Conservation (phyloP, 2,329 filamentous ascomycete species). For the Botrytis porri region DNA sequence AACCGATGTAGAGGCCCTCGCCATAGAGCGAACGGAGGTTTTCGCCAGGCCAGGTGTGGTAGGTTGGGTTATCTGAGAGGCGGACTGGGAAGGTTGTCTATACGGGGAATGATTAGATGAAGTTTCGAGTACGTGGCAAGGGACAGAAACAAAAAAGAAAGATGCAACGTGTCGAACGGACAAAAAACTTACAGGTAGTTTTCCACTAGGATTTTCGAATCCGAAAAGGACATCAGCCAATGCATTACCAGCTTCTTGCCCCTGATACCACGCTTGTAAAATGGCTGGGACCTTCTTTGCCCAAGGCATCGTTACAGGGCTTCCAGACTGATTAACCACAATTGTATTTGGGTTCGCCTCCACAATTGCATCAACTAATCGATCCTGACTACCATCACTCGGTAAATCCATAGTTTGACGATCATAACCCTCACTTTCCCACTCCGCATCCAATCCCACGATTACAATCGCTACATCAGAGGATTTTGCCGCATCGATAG, state of each 20-base stretch:
- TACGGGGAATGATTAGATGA: constrained; percentile 19
- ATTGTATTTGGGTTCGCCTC: constrained; percentile 63
- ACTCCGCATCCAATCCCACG: constrained; percentile 68
- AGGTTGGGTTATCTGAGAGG: constrained; percentile 65
- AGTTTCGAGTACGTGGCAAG: not conserved
- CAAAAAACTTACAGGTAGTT: constrained; percentile 49
- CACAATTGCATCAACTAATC: constrained; percentile 60
- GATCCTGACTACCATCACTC: constrained; percentile 55
- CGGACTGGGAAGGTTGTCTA: constrained; percentile 63
- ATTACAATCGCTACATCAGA: constrained; percentile 68
- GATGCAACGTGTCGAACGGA: not conserved
- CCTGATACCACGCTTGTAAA: constrained; percentile 69
- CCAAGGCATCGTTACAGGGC: constrained; percentile 70
- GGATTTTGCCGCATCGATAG: constrained; percentile 57
- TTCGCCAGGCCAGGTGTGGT: constrained; percentile 71
- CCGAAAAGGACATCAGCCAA: constrained; percentile 66
- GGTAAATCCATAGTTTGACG: constrained; percentile 60
- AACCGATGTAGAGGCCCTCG: constrained; percentile 71
- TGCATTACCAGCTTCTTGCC: constrained; percentile 66
- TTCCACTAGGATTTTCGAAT: constrained; percentile 62
- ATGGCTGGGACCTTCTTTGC: constrained; percentile 61
- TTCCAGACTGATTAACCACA: constrained; percentile 68
- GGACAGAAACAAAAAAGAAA: not conserved
- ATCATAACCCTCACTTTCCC: constrained; percentile 74
- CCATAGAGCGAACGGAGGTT: constrained; percentile 66